Evolutionary conservation across 73 alveolate genomes (phyloP), one percentile per base, ranked within the genome.

Genomic region (Paramecium caudatum): DNA sequence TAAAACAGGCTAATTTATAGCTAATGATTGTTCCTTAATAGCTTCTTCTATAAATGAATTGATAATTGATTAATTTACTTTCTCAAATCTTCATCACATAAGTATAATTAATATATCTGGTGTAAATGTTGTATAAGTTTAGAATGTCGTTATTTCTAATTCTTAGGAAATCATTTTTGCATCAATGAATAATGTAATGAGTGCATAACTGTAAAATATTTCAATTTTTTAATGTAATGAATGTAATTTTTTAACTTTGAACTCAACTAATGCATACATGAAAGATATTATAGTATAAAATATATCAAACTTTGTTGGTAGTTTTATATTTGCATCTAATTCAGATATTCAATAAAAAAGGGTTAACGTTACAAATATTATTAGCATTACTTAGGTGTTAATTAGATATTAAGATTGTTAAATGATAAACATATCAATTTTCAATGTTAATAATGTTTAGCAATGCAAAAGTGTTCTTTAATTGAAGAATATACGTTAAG

Each of bases 141-240:
- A 37, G 10, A 55, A 55, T 55, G 23, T 55, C 23, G 30, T 43
- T 19, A 55, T 55, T 7, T 27, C 2, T 3, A 1, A 7, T 4
- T 55, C 46, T 55, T 37, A 55, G 30, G 4, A 55, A 55, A 55
- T 55, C 12, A 55, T 55, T 5, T 55, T 55, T 19, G 80, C 46
- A 0, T 27, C 10, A 55, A 27, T 55, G 3, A 55, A 55, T 10
- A 55, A 37, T 23, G n/a, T 55, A 12, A 55, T 55, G 1, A 17
- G 45, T 23, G 80, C 30, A 4, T 10, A 0, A 5, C 23, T 55
- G 13, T 3, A 55, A 3, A 55, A 55, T 23, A 23, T 55, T 1
- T 27, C 23, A 55, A 27, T 55, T 9, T 27, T 2, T 5, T 27
- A 55, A 27, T 55, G 80, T 23, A 55, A 55, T 9, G 80, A 55